Conservation (phyloP, 805 yeast species). For the Myxozyma mucilagina region DNA sequence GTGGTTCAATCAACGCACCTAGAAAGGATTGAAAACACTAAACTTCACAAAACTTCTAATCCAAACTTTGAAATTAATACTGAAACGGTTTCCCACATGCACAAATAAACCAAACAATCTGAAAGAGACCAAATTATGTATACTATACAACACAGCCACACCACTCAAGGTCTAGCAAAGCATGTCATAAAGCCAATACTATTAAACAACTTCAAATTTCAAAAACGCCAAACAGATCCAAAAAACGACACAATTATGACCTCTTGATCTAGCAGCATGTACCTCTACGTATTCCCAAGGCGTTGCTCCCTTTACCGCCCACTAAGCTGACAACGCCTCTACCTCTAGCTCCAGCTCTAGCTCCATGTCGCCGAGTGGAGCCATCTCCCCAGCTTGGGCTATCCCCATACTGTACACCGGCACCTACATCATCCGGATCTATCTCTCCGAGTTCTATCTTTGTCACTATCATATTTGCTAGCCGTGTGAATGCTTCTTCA, state of each 20-base stretch:
- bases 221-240: background rate
- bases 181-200: background rate
- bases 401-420: conserved; percentile 57
- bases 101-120: background rate
- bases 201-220: background rate
- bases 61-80: background rate
- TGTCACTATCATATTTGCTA: conserved; percentile 47
- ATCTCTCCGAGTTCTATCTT: conserved; percentile 51
- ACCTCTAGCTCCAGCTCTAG: conserved; percentile 11
- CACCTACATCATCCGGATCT: conserved; percentile 50
- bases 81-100: background rate
- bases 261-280: conserved; percentile 18
- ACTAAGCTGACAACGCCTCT: conserved; percentile 31
- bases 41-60: background rate
- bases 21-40: background rate
- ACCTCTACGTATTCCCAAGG: conserved; percentile 29
- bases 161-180: background rate
- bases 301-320: conserved; percentile 33
- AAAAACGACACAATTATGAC: background rate
- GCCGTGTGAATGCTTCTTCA: conserved; percentile 44
- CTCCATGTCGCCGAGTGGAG: conserved; percentile 14
- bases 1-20: background rate
- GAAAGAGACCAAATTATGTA: background rate
- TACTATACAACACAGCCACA: background rate
- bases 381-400: conserved; percentile 42